Evolutionary conservation across 495 filamentous ascomycete genomes (phyloP), one percentile per base, ranked within the genome.

Genomic region (Bathelium albidoporum): DNA sequence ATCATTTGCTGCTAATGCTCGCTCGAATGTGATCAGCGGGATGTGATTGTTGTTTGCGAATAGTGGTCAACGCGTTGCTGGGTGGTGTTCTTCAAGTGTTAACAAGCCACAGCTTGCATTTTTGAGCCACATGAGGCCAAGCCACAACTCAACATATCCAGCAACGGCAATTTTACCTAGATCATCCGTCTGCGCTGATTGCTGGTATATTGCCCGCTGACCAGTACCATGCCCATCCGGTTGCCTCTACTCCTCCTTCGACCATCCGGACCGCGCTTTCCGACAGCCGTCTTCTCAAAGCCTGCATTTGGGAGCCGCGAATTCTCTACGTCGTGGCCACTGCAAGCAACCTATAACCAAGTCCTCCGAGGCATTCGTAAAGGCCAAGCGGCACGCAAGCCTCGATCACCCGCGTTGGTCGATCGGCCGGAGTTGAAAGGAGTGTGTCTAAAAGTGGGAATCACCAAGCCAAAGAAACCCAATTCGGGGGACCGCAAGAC

Each of bases 391-490:
- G 88, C 88, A 1, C 90, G 94, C 62, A 90, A 95, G 70, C 79
- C 86, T 65, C 82, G 88, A 49, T 97, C 93, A 1, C 94, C 94
- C 0, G 94, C 92, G 3, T 82, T 98, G 60, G 82, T 81, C 64
- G 74, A 85, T 26, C 81, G 88, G 26, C 89, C 94, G 14, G 82
- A 87, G 73, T 84, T 96, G 79, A 97, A 97, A 77, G 94, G 91
- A 65, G 94, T 98, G 28, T 97, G 95, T 75, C 75, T 97, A 62
- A 90, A 91, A 72, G 95, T 96, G 63, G 87, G 86, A 71, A 87
- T 90, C 68, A 91, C 89, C 70, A 92, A 91, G 72, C 94, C 94
- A 26, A 97, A 98, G 85, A 98, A 98, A 77, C 94, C 94, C 52
- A 98, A 98, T 74, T 98, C 94, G 20, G 95, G 89, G 32, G 90